Evolutionary conservation across 805 yeast species (phyloP), one percentile per base, ranked within the genome.

Genomic region (Yamadazyma phyllophila): DNA sequence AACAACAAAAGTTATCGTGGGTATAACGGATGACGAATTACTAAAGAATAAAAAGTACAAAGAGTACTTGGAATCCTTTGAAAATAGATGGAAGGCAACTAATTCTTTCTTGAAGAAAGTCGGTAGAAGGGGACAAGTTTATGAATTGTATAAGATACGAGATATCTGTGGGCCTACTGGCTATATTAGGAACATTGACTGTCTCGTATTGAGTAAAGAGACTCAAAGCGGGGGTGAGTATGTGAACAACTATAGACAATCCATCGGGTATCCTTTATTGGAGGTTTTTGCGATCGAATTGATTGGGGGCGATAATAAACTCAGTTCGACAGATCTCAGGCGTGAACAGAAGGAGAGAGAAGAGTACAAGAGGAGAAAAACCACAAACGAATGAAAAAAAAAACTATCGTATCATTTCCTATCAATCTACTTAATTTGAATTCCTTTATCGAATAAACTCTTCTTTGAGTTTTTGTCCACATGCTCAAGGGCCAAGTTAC

Each of bases 131-230:
- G 71, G 72, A 35, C 82, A 88, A 3, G 48, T 47, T 0, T 66
- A 81, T 9, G 80, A 81, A 26, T 67, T 84, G 1, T 77, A 76
- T 41, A 80, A 84, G 51, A 82, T 94, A 38, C 76, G 82, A 48
- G 98, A 94, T 60, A 77, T 91, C 0, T 90, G 95, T 65, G 99
- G 99, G 0, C 99, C 98, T 3, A 90, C 99, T 0, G 96, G 89
- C 0, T 74, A 77, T 10, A 74, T 85, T 2, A 73, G 74, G 11
- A 83, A 81, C 40, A 88, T 94, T 33, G 87, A 91, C 53, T 85
- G 90, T 0, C 72, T 94, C 34, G 82, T 92, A 0, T 81, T 94
- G 2, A 88, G 96, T 52, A 73, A 80, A 36, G 99, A 94, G 57
- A 85, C 97, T 0, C 65, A 73, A 0, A 60, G 73, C 8, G 98